Percentiles rank a stretch among this genome's conserved stretches.
phyloP scores from a whole-genome alignment of 2,329 filamentous ascomycete species.

The Saccharata proteae region DNA sequence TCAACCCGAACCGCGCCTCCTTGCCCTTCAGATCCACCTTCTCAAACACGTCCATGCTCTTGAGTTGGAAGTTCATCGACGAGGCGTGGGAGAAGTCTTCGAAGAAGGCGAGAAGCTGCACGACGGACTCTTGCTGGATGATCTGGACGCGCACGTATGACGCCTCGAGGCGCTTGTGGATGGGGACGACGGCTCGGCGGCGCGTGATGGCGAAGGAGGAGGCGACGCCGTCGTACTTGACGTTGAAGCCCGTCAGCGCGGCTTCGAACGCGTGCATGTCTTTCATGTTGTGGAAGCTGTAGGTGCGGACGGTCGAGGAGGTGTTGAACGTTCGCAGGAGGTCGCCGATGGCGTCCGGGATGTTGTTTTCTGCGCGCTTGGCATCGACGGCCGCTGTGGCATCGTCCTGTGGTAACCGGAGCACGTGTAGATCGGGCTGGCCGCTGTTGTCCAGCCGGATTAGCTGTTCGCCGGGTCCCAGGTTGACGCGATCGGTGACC shows the following conservation, averaged over 20 bases:
- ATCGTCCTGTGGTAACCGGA: slow-evolving; percentile 62
- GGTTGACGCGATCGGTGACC: slow-evolving; percentile 72
- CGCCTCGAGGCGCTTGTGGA: slow-evolving; percentile 91
- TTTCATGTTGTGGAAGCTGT: slow-evolving; percentile 33
- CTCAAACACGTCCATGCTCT: slow-evolving; percentile 75
- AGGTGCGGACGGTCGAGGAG: slow-evolving; percentile 57
- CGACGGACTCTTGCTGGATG: slow-evolving; percentile 59
- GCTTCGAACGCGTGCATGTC: slow-evolving; percentile 67
- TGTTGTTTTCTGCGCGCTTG: slow-evolving; percentile 21
- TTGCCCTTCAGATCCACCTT: slow-evolving; percentile 27
- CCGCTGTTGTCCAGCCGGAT: slow-evolving; percentile 32
- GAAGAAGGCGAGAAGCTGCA: slow-evolving; percentile 77
- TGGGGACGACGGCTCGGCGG: slow-evolving; percentile 77
- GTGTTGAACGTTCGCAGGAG: slow-evolving; percentile 46
- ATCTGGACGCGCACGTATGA: slow-evolving; percentile 69
- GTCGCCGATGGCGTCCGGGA: slow-evolving; percentile 51
- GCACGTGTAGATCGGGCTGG: slow-evolving; percentile 22
- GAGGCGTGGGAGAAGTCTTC: slow-evolving; percentile 77
- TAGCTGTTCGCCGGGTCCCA: slow-evolving; percentile 38
- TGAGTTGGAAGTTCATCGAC: slow-evolving; percentile 80
- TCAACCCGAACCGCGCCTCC: slow-evolving; percentile 33
- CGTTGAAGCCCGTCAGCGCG: slow-evolving; percentile 67
- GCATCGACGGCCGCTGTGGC: slow-evolving; percentile 58
- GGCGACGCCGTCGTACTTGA: slow-evolving; percentile 45
- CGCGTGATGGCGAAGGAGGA: slow-evolving; percentile 69